Base-by-base conservation (phyloP, 2,329 filamentous ascomycete species). In the Ustulina deusta region DNA sequence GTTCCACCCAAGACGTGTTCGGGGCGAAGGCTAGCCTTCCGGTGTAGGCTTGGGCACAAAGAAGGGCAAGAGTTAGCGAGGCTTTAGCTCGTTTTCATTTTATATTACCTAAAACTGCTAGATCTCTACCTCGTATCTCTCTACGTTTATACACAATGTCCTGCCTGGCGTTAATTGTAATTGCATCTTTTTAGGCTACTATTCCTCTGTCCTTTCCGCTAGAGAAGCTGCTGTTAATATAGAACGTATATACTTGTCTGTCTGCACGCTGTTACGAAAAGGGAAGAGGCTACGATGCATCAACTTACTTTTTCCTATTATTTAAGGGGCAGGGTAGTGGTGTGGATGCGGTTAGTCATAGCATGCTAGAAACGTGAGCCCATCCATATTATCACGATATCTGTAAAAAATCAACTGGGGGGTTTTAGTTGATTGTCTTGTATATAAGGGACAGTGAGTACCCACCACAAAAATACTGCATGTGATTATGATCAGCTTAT, bases 31-130 rank as follows among this genome's bases (percentile, higher is more conserved):
- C 20, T 25, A 34, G 32, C 13, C 38, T 49, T 27, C 27, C 38
- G 49, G 46, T 44, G 55, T 56, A 34, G 44, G 25, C 46, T 44
- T 48, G 49, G 59, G 48, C 57, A 36, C 38, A 58, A 59, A 54
- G n/a, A 20, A 55, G 15, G 64, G 69, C 61, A 71, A 65, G 61
- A 71, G 56, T 70, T 60, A 64, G 69, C 69, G 69, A 71, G 59
- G 32, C 38, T 65, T 38, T 42, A 32, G 40, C 44, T 32, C 32
- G 22, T 32, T 34, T 6, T 11, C 29, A 54, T 7, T 13, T 42
- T 15, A 60, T 29, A 46, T 36, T 44, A 25, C 66, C 40, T 25
- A 63, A 49, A 59, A 34, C 46, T 51, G 34, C 40, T 54, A 32
- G 25, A 59, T 20, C 9, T 54, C 29, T 22, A 34, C 34, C n/a